A percentile compares a stretch with the other conserved stretches of the same genome.
Evolutionary conservation across 2,329 filamentous ascomycete genomes (phyloP).

Genomic region (Xylariaceae sp.): DNA sequence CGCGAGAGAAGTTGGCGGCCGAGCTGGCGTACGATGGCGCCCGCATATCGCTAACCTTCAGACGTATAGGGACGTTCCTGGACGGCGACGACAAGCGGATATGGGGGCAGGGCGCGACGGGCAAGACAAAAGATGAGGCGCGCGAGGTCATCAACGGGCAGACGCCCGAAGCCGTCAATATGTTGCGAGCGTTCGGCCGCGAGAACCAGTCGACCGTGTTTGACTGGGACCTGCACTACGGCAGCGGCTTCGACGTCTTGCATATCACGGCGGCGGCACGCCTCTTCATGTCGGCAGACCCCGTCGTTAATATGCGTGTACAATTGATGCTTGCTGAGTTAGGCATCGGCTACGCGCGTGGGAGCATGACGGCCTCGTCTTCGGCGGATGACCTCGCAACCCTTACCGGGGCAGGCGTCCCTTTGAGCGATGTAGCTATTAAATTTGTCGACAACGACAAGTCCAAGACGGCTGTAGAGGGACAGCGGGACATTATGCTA

Average conservation of each 20-base stretch:
- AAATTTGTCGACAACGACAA: constrained; percentile 64
- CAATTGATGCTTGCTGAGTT: constrained; percentile 58
- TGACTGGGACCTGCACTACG: constrained; percentile 79
- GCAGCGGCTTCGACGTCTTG: constrained; percentile 82
- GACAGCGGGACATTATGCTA: constrained; percentile 60
- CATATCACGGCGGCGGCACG: constrained; percentile 64
- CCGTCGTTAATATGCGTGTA: constrained; percentile 56
- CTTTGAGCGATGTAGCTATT: constrained; percentile 44
- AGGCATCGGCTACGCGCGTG: constrained; percentile 52
- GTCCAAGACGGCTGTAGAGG: constrained; percentile 53
- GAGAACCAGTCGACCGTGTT: constrained; percentile 81
- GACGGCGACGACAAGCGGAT: constrained; percentile 69
- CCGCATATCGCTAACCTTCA: constrained; percentile 91
- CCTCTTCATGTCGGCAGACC: constrained; percentile 57
- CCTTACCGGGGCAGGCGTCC: not conserved
- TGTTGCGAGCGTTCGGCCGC: constrained; percentile 80
- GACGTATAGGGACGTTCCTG: constrained; percentile 86
- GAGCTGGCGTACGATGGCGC: constrained; percentile 77
- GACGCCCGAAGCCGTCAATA: constrained; percentile 65
- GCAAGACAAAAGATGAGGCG: constrained; percentile 69
- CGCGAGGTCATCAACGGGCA: constrained; percentile 73
- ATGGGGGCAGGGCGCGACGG: constrained; percentile 89
- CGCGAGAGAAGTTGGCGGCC: constrained; percentile 68
- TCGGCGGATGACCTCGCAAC: constrained; percentile 21
- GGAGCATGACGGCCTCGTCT: constrained; percentile 41